Percentiles rank a stretch among this genome's conserved stretches.
Evolutionary conservation across 768 basidiomycete genomes (phyloP).

Genomic region (Podaxis sp.): DNA sequence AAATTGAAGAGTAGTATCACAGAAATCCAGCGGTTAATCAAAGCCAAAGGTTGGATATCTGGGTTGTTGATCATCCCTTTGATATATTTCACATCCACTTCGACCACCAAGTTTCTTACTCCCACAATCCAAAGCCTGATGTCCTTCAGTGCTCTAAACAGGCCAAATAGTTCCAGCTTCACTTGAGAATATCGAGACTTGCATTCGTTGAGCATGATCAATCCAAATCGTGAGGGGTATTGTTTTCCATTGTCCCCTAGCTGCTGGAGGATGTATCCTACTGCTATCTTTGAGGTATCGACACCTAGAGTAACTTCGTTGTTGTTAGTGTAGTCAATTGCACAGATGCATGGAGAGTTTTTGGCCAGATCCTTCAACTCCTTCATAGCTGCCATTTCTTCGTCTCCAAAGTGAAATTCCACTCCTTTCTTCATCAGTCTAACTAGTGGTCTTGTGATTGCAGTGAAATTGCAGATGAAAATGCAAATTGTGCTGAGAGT

Average conservation of each 20-base stretch:
- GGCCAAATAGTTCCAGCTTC: too few relatives aligned
- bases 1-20: neutral
- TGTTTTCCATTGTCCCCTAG: slow-evolving; percentile 13
- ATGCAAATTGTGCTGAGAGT: slow-evolving; percentile 11
- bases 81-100: too few relatives aligned
- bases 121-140: too few relatives aligned
- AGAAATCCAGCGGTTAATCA: neutral
- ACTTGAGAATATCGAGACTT: slow-evolving; percentile 25
- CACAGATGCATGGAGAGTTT: slow-evolving; percentile 9
- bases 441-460: slow-evolving; percentile 16
- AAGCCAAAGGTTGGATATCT: slow-evolving; percentile 23
- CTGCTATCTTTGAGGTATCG: slow-evolving; percentile 20
- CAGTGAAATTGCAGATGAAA: slow-evolving; percentile 28
- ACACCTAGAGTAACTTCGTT: slow-evolving; percentile 21
- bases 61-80: slow-evolving; percentile 34
- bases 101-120: too few relatives aligned
- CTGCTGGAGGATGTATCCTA: slow-evolving; percentile 19
- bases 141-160: too few relatives aligned
- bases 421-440: slow-evolving; percentile 24
- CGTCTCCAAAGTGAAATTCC: slow-evolving; percentile 20
- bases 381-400: slow-evolving; percentile 6
- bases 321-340: slow-evolving; percentile 16
- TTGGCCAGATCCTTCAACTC: neutral
- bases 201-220: slow-evolving; percentile 22
- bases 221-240: slow-evolving; percentile 21